Evolutionary conservation across 1,284 basidiomycete genomes (phyloP).

Genomic region (Sporisorium iseilematis-ciliati): DNA sequence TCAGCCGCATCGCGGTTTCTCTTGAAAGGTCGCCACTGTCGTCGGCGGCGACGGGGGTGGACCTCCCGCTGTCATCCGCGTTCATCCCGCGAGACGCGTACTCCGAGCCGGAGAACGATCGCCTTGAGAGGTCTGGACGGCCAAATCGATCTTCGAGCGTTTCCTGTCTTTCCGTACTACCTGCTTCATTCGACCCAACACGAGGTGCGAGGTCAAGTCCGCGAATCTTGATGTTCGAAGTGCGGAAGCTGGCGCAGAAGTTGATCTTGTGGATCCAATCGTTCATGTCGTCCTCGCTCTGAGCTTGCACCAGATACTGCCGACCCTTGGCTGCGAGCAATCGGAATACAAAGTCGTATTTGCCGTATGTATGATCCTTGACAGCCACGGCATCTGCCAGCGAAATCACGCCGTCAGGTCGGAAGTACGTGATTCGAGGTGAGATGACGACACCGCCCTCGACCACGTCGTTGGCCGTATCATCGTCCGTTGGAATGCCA

Average conservation of each 20-base stretch:
- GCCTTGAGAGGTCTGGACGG: slow-evolving; percentile 15
- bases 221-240: slow-evolving; percentile 85
- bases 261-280: slow-evolving; percentile 94
- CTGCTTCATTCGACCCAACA: slow-evolving; percentile 6
- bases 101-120: slow-evolving; percentile 36
- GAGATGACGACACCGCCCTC: slow-evolving; percentile 70
- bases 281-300: slow-evolving; percentile 82
- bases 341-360: slow-evolving; percentile 82
- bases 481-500: slow-evolving; percentile 33
- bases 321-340: slow-evolving; percentile 76
- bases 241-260: slow-evolving; percentile 92
- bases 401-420: slow-evolving; percentile 87
- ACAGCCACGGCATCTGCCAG: slow-evolving; percentile 71
- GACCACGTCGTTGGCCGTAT: slow-evolving; percentile 17
- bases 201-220: slow-evolving; percentile 70
- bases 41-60: slow-evolving; percentile 23
- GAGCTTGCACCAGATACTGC: slow-evolving; percentile 84
- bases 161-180: slow-evolving; percentile 63
- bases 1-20: slow-evolving; percentile 9
- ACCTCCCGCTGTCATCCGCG: slow-evolving; percentile 29
- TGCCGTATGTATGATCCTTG: slow-evolving; percentile 53
- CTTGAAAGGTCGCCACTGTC: slow-evolving; percentile 30
- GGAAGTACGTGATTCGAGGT: slow-evolving; percentile 77
- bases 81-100: slow-evolving; percentile 12
- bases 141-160: slow-evolving; percentile 34